Conservation (phyloP, 2,329 filamentous ascomycete genomes). For the Microdochium nivale region DNA sequence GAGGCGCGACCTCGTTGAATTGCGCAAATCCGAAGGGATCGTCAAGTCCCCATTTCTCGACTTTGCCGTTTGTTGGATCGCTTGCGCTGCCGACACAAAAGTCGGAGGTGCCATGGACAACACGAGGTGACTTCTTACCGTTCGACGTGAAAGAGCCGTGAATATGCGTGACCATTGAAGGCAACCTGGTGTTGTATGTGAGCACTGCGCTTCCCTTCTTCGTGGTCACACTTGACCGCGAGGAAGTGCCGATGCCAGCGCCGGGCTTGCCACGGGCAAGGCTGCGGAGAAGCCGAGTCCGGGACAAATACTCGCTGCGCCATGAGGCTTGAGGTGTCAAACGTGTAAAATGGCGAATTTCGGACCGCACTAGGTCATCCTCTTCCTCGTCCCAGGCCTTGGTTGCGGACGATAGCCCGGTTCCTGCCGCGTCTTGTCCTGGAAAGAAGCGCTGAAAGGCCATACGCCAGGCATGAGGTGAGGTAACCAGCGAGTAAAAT, state of each 20-base stretch:
- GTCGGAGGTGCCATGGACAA: slow-evolving; percentile 77
- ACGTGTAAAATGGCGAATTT: slow-evolving; percentile 72
- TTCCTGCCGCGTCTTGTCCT: slow-evolving; percentile 47
- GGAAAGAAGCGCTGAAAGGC: slow-evolving; percentile 90
- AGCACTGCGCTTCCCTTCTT: slow-evolving; percentile 66
- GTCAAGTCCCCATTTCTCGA: slow-evolving; percentile 73
- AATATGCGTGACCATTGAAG: slow-evolving; percentile 69
- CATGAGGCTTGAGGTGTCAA: slow-evolving; percentile 82
- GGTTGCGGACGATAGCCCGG: slow-evolving; percentile 26
- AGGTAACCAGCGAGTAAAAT: slow-evolving; percentile 80
- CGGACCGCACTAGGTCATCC: slow-evolving; percentile 53
- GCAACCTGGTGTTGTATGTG: slow-evolving; percentile 79
- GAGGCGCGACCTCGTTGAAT: slow-evolving; percentile 68
- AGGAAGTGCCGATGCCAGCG: slow-evolving; percentile 44
- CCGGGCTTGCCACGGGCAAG: slow-evolving; percentile 73
- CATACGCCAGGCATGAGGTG: slow-evolving; percentile 86
- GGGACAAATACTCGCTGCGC: slow-evolving; percentile 89
- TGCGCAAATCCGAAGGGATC: slow-evolving; percentile 70
- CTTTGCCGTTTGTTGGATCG: slow-evolving; percentile 67
- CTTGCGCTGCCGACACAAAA: slow-evolving; percentile 71
- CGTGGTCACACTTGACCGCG: slow-evolving; percentile 39
- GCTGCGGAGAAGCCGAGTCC: slow-evolving; percentile 76
- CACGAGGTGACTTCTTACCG: slow-evolving; percentile 65
- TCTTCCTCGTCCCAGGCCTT: slow-evolving; percentile 34
- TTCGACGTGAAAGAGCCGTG: slow-evolving; percentile 65